Conservation (phyloP, 164 flowering plant species). For the Sedum album region DNA sequence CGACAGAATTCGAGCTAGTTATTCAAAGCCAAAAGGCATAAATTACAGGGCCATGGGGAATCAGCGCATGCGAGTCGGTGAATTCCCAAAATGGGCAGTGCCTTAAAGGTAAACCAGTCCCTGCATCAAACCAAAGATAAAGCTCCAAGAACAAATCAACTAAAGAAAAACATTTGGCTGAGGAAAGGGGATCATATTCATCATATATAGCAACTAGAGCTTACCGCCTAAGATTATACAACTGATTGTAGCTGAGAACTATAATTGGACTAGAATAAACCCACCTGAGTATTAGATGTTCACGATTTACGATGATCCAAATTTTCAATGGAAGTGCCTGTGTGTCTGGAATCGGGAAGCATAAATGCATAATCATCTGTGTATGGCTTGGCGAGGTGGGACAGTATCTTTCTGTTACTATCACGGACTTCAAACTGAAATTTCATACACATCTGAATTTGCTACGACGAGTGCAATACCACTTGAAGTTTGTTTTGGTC, state of each 20-base stretch:
- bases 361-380: background rate
- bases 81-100: background rate
- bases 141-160: background rate
- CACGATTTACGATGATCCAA: background rate
- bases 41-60: background rate
- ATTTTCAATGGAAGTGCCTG: background rate
- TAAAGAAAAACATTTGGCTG: too few species aligned
- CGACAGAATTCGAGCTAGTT: too few species aligned
- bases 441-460: background rate
- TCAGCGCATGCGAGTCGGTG: background rate
- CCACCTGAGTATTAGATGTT: background rate
- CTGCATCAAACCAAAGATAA: background rate
- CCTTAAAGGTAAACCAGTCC: background rate
- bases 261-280: background rate
- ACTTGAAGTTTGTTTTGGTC: background rate
- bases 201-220: too few species aligned
- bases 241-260: background rate
- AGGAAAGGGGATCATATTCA: background rate
- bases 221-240: background rate
- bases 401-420: background rate
- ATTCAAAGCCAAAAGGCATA: background rate
- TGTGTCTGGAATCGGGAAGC: background rate
- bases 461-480: slow-evolving; percentile 6
- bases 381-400: background rate
- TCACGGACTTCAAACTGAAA: too few species aligned